Evolutionary conservation across 148 eudicot species (phyloP).

Genomic region (Rheum nobile): DNA sequence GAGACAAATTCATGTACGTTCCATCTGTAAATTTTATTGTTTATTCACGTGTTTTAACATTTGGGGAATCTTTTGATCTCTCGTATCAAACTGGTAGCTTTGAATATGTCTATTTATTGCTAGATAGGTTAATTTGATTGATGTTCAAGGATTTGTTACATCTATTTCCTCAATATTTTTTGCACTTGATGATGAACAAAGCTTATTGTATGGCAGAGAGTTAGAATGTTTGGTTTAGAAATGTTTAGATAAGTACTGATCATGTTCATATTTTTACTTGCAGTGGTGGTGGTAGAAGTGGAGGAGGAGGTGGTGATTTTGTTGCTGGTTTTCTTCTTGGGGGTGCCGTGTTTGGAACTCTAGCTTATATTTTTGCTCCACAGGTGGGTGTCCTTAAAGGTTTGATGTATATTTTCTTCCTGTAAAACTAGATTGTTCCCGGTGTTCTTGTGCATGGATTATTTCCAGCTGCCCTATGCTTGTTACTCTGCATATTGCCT

Average conservation of each 20-base stretch:
- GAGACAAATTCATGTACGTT: background rate
- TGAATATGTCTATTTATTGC: background rate
- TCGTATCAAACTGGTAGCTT: background rate
- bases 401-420: background rate
- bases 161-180: background rate
- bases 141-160: background rate
- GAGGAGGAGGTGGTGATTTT: slow-evolving; percentile 63
- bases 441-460: background rate
- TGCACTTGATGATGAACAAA: background rate
- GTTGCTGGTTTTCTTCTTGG: slow-evolving; percentile 74
- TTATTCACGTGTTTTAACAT: background rate
- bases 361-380: slow-evolving; percentile 77
- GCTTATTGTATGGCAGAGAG: background rate
- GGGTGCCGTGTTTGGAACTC: slow-evolving; percentile 73
- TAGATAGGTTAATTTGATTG: background rate
- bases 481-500: background rate
- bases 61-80: background rate
- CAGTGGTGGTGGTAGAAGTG: slow-evolving; percentile 40
- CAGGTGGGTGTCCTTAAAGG: slow-evolving; percentile 34
- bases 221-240: background rate
- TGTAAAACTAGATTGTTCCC: background rate
- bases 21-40: background rate
- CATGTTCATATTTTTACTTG: background rate
- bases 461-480: background rate
- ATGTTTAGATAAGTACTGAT: background rate